Evolutionary conservation across 2,329 filamentous ascomycete genomes (phyloP).

Genomic region (Sordariomycetes sp.): DNA sequence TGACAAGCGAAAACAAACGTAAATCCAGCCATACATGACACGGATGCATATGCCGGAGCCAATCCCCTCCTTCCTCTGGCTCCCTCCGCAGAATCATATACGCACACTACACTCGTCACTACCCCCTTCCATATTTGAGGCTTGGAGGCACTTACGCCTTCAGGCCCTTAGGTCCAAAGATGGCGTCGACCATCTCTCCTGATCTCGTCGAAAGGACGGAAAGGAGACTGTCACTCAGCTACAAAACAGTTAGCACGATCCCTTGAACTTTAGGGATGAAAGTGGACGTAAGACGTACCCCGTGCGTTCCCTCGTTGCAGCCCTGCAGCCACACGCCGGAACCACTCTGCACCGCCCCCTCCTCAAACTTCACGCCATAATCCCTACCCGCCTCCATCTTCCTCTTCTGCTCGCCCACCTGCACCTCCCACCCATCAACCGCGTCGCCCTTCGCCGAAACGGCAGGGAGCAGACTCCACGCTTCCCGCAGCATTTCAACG

Average conservation of each 20-base stretch:
- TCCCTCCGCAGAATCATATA: no score
- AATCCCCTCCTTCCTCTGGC: no score
- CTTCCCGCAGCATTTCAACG: constrained; percentile 57
- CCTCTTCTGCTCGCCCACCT: constrained; percentile 18
- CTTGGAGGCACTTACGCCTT: not conserved
- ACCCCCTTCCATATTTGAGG: not conserved
- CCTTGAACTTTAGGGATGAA: not conserved
- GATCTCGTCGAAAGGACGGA: constrained; percentile 65
- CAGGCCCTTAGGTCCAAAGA: constrained; percentile 35
- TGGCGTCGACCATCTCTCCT: constrained; percentile 63
- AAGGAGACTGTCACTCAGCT: constrained; percentile 71
- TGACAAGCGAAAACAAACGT: no score
- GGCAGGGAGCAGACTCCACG: constrained; percentile 51
- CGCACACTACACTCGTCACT: no score
- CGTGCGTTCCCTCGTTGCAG: constrained; percentile 85
- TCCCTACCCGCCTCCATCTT: constrained; percentile 60
- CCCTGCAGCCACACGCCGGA: constrained; percentile 88
- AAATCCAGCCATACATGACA: no score
- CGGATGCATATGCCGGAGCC: no score
- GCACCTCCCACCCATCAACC: constrained; percentile 25
- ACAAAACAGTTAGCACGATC: constrained; percentile 11
- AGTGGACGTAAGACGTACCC: constrained; percentile 46
- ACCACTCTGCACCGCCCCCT: constrained; percentile 52
- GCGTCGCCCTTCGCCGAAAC: constrained; percentile 16
- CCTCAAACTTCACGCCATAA: constrained; percentile 63